Conservation (phyloP, 768 basidiomycete species). For the Boletellus ananas region DNA sequence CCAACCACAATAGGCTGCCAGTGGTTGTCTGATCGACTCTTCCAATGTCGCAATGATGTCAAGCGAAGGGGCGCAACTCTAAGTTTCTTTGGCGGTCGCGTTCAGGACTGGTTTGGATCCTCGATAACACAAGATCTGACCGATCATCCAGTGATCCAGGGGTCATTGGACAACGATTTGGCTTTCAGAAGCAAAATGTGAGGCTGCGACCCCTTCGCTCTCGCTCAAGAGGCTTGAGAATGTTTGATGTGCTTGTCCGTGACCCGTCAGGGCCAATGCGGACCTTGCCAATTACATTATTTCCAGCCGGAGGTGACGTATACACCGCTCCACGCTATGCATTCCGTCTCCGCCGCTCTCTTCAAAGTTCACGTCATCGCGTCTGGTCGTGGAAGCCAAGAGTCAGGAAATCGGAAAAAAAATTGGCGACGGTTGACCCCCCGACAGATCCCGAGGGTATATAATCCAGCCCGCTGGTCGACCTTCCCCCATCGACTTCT, state of each 20-base stretch:
- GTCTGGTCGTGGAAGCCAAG: neutral
- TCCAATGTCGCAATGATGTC: too few relatives aligned
- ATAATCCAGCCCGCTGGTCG: constrained; percentile 9
- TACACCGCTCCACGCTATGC: constrained; percentile 15
- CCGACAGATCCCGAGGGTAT: constrained; percentile 9
- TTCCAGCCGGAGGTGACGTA: neutral
- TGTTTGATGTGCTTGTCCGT: too few relatives aligned
- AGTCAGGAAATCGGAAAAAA: neutral
- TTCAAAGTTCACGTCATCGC: constrained; percentile 10
- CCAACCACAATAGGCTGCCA: too few relatives aligned
- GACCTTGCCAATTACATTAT: neutral
- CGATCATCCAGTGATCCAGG: too few relatives aligned
- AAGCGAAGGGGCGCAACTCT: too few relatives aligned
- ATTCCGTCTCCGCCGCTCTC: neutral
- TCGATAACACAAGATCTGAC: too few relatives aligned
- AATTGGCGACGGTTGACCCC: neutral
- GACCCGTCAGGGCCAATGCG: neutral
- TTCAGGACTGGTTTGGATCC: too few relatives aligned
- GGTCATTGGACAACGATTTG: neutral
- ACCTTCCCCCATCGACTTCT: constrained; percentile 13
- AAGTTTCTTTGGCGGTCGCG: too few relatives aligned
- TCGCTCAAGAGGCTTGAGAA: neutral
- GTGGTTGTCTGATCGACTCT: too few relatives aligned
- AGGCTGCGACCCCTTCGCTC: too few relatives aligned
- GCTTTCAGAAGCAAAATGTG: too few relatives aligned